A percentile compares a stretch with the other conserved stretches of the same genome.
Conservation (phyloP, 1,139 yeast species). For the Nakaseomyces bracarensis region DNA sequence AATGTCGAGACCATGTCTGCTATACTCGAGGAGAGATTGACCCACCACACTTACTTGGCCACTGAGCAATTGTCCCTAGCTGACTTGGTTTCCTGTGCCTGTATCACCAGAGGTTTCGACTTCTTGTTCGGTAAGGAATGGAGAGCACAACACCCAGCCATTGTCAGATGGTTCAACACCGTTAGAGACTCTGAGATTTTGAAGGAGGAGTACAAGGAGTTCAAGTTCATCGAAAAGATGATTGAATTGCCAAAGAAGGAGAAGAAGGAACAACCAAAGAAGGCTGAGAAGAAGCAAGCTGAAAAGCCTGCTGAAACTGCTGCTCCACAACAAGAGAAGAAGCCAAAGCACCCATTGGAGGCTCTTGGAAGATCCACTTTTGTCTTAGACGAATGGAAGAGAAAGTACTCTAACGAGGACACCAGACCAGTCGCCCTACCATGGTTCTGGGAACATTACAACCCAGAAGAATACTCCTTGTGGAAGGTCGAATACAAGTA, state of each 20-base stretch:
- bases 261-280: constrained; percentile 38
- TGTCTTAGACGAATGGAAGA: constrained; percentile 90
- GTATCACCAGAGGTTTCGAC: constrained; percentile 57
- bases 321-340: constrained; percentile 38
- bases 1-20: constrained; percentile 37
- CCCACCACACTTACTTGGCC: constrained; percentile 75
- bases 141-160: constrained; percentile 66
- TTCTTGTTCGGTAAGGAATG: constrained; percentile 65
- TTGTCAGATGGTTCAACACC: constrained; percentile 82
- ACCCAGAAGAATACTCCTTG: constrained; percentile 88
- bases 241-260: constrained; percentile 72
- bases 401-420: constrained; percentile 93
- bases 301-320: constrained; percentile 15
- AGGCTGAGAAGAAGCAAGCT: constrained; percentile 18
- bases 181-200: constrained; percentile 51
- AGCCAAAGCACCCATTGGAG: constrained; percentile 90
- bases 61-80: constrained; percentile 86
- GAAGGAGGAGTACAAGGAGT: constrained; percentile 39
- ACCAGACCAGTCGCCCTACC: constrained; percentile 92
- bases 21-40: constrained; percentile 56
- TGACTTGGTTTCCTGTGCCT: constrained; percentile 61
- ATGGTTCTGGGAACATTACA: constrained; percentile 96
- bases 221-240: constrained; percentile 58
- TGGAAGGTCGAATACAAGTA: constrained; percentile 96
- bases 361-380: constrained; percentile 65